phyloP scores from a whole-genome alignment of 768 basidiomycete genomes.

The Russula dissimulans region DNA sequence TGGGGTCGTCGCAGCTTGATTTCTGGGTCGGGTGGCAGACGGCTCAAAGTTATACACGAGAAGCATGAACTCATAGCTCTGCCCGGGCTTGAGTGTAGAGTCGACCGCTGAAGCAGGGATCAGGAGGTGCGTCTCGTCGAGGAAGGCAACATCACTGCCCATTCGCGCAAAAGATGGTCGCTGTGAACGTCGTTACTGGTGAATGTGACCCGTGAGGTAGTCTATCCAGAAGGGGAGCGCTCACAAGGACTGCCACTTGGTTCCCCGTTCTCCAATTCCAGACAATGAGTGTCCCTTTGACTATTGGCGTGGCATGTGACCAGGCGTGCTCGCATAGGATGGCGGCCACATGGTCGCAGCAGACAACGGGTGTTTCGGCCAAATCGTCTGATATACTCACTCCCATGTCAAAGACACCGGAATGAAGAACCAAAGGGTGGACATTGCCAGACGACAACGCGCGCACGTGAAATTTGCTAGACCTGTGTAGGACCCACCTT shows the following conservation, averaged over 20 bases:
- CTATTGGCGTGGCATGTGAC: neutral
- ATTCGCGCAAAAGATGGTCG: neutral
- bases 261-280: constrained; percentile 13
- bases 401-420: neutral
- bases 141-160: constrained; percentile 2
- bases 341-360: neutral
- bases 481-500: neutral
- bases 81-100: constrained; percentile 1
- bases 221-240: neutral
- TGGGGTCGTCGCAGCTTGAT: neutral
- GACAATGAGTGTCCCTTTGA: neutral
- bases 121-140: constrained; percentile 9
- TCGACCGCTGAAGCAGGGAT: constrained; percentile 1
- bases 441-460: constrained; percentile 8
- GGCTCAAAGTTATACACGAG: neutral
- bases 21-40: neutral
- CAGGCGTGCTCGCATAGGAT: neutral
- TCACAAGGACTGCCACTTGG: constrained; percentile 2
- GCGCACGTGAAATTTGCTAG: constrained; percentile 1
- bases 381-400: neutral
- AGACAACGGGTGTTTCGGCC: neutral
- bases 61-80: neutral
- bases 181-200: neutral
- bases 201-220: neutral
- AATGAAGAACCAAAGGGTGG: constrained; percentile 2